Evolutionary conservation across 192 early-diverging fungal genomes (phyloP).

Genomic region (Gonapodya prolifera): DNA sequence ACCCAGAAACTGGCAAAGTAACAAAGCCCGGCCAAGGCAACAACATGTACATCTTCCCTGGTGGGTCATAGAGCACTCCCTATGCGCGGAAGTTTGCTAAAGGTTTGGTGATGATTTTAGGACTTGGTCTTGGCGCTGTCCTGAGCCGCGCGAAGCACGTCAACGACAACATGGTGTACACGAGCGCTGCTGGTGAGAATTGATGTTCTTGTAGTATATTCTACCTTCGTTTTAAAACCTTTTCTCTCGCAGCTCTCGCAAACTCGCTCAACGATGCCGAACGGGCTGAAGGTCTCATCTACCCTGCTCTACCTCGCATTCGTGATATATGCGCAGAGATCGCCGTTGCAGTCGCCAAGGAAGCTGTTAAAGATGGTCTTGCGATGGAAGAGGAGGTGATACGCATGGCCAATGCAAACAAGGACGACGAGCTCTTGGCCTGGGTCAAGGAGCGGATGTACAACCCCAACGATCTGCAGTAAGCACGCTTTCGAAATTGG

Average conservation of each 20-base stretch:
- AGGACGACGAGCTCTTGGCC: conserved; percentile 4
- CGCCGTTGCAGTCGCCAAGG: conserved; percentile 60
- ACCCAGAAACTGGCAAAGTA: conserved; percentile 42
- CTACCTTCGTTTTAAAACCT: not conserved
- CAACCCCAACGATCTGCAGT: conserved; percentile 9
- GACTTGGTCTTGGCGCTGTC: conserved; percentile 77
- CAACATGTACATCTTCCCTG: conserved; percentile 58
- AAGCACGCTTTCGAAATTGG: not conserved
- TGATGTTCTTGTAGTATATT: not conserved
- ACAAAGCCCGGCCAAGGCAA: conserved; percentile 18
- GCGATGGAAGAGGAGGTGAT: not conserved
- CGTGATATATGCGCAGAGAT: conserved; percentile 71
- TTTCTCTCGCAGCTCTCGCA: conserved; percentile 37
- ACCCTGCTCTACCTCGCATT: conserved; percentile 74
- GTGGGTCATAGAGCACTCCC: not conserved
- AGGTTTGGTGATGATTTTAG: conserved; percentile 41
- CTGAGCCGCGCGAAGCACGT: conserved; percentile 55
- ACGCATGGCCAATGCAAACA: not conserved
- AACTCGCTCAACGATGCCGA: conserved; percentile 60
- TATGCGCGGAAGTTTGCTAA: conserved; percentile 6
- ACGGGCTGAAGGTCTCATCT: conserved; percentile 53
- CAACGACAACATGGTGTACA: conserved; percentile 72
- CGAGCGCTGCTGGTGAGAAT: conserved; percentile 40
- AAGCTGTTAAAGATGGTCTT: conserved; percentile 23
- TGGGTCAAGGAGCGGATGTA: conserved; percentile 18